phyloP scores from a whole-genome alignment of 805 yeast species.

The Wickerhamiella musiphila region DNA sequence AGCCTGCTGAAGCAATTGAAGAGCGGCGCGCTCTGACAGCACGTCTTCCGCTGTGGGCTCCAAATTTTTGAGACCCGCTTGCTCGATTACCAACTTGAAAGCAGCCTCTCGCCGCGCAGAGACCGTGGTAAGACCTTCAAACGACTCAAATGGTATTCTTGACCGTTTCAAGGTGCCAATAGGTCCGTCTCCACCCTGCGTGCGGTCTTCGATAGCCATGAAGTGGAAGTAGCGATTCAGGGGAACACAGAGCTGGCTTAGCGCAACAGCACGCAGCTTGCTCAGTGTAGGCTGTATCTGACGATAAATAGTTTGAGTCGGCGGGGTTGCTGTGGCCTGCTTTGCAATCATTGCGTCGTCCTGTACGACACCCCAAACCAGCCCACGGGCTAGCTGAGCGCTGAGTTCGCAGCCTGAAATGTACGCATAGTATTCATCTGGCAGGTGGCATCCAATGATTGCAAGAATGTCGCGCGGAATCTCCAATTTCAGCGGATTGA shows the following conservation, averaged over 20 bases:
- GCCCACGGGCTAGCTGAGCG: constrained; percentile 44
- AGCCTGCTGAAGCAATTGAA: not conserved
- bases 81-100: too few relatives aligned
- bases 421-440: constrained; percentile 72
- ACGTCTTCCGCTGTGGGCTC: not conserved
- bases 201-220: constrained; percentile 30
- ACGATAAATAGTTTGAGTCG: constrained; percentile 35
- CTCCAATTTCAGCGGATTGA: constrained; percentile 26
- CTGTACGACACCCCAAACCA: constrained; percentile 40
- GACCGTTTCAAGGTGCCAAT: too few relatives aligned
- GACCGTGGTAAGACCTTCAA: too few relatives aligned
- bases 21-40: not conserved
- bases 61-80: too few relatives aligned
- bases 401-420: constrained; percentile 60
- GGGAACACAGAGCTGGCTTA: constrained; percentile 51
- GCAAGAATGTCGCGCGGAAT: constrained; percentile 71
- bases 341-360: constrained; percentile 30
- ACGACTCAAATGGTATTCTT: too few relatives aligned
- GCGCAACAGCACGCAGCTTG: constrained; percentile 36
- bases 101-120: too few relatives aligned
- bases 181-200: constrained; percentile 6
- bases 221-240: constrained; percentile 75
- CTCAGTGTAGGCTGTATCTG: constrained; percentile 27
- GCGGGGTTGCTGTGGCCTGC: constrained; percentile 24
- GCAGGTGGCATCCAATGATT: constrained; percentile 65